Evolutionary conservation across 768 basidiomycete genomes (phyloP).

Genomic region (Psilocybe cyanescens): DNA sequence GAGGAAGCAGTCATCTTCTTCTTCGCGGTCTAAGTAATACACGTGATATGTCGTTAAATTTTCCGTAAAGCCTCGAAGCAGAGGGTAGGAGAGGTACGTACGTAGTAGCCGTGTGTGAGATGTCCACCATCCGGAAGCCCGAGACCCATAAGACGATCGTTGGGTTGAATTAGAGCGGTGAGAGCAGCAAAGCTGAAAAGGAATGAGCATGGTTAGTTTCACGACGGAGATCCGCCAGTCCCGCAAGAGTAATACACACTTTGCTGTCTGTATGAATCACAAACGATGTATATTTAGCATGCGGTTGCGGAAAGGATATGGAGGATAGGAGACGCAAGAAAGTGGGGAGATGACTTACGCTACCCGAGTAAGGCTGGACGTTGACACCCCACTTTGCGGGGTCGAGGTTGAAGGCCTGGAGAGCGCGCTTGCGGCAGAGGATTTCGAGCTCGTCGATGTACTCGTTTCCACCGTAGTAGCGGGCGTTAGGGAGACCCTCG

Average conservation of each 20-base stretch:
- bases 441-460: constrained; percentile 95
- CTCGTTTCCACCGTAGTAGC: constrained; percentile 98
- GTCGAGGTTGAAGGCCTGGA: constrained; percentile 96
- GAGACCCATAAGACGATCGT: constrained; percentile 98
- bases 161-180: constrained; percentile 94
- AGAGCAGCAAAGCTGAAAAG: constrained; percentile 86
- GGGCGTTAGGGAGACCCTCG: constrained; percentile 96
- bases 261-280: constrained; percentile 66
- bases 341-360: constrained; percentile 51
- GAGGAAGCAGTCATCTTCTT: constrained; percentile 98
- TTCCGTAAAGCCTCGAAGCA: not conserved
- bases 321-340: too few species aligned
- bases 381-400: constrained; percentile 96
- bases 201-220: constrained; percentile 5
- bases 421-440: constrained; percentile 93
- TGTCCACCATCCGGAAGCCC: constrained; percentile 98
- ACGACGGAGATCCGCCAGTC: constrained; percentile 17
- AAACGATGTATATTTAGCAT: constrained; percentile 21
- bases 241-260: constrained; percentile 51
- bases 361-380: constrained; percentile 97
- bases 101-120: constrained; percentile 97
- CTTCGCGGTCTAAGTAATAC: constrained; percentile 77
- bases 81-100: constrained; percentile 38
- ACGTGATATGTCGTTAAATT: constrained; percentile 4
- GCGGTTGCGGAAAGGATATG: not conserved